Evolutionary conservation across 768 basidiomycete species (phyloP), one percentile per base, ranked within the genome.

Genomic region (Lentinula guzmanii): DNA sequence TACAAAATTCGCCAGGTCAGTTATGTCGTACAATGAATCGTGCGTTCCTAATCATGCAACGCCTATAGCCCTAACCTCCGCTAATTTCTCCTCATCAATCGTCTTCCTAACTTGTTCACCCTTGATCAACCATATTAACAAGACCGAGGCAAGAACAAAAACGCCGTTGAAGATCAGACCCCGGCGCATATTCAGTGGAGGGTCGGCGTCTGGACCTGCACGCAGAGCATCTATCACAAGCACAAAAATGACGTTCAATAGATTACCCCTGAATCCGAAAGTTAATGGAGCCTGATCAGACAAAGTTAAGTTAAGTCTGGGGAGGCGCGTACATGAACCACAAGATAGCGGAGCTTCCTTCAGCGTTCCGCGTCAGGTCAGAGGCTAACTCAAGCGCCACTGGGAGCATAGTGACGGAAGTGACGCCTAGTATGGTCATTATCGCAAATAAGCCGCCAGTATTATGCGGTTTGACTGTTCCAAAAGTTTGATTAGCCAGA

Each of bases 321-420:
- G 24, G 35, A 21, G 77, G 28, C 28, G 28, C 86, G 61, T 68
- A 90, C 87, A 76, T 74, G 72, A 86, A 86, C 91, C 91, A 94
- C 24, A 93, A 67, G 31, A 91, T 69, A 0, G 91, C 87, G 0
- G 90, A 81, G 62, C 90, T 91, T 1, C 82, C 85, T 61, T 91
- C 89, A 1, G 91, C 82, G 67, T 91, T 92, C 61, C 89, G 79
- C 6, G 91, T 91, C 21, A 93, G 69, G 70, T 95, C 93, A 42
- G 86, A 88, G 13, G 82, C 87, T 21, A 95, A 82, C 68, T 95
- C 92, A 60, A 95, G 75, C 1, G 77, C 85, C 34, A 93, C 79
- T 1, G 92, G 91, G 2, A 95, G 79, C 74, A 94, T 80, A 2
- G 85, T 82, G 60, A 94, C 64, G 2, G 86, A 85, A 52, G 79